A percentile compares a stretch with the other conserved stretches of the same genome.
Conservation (phyloP, 1,284 basidiomycete genomes). For the Pascua sp. region DNA sequence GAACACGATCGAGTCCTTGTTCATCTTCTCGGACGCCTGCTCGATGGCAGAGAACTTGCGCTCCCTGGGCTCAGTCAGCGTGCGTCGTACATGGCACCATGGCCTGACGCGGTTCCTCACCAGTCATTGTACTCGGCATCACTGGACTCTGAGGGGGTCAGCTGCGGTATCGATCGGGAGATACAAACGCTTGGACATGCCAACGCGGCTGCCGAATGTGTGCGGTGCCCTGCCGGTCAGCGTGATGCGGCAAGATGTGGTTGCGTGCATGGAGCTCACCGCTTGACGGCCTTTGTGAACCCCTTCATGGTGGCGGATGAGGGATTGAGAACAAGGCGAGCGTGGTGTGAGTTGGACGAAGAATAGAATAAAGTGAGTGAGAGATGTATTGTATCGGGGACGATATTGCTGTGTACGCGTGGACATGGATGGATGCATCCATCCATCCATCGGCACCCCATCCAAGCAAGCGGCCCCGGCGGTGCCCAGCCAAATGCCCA, state of each 20-base stretch:
- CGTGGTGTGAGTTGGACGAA: slow-evolving; percentile 1
- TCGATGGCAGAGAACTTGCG: slow-evolving; percentile 76
- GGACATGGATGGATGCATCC: too few relatives aligned
- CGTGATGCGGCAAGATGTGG: too few relatives aligned
- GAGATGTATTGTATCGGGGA: too few relatives aligned
- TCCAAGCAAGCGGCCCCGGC: too few relatives aligned
- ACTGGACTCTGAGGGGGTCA: slow-evolving; percentile 59
- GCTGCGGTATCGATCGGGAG: background rate
- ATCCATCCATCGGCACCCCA: too few relatives aligned
- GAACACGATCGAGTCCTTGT: slow-evolving; percentile 88
- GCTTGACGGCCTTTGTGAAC: slow-evolving; percentile 68
- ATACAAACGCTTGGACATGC: slow-evolving; percentile 81
- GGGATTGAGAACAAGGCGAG: slow-evolving; percentile 3
- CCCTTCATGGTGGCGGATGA: slow-evolving; percentile 64
- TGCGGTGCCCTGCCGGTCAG: slow-evolving; percentile 66
- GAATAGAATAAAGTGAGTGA: background rate
- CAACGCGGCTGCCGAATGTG: slow-evolving; percentile 75
- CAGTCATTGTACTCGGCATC: slow-evolving; percentile 72
- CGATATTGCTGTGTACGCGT: too few relatives aligned
- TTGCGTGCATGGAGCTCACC: slow-evolving; percentile 53
- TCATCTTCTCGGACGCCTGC: slow-evolving; percentile 76
- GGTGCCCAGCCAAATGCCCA: too few relatives aligned
- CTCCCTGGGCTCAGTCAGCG: slow-evolving; percentile 45
- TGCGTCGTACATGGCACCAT: background rate
- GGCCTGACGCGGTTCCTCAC: slow-evolving; percentile 21